Conservation (phyloP, 2,329 filamentous ascomycete genomes). For the Xylariaceae sp. region DNA sequence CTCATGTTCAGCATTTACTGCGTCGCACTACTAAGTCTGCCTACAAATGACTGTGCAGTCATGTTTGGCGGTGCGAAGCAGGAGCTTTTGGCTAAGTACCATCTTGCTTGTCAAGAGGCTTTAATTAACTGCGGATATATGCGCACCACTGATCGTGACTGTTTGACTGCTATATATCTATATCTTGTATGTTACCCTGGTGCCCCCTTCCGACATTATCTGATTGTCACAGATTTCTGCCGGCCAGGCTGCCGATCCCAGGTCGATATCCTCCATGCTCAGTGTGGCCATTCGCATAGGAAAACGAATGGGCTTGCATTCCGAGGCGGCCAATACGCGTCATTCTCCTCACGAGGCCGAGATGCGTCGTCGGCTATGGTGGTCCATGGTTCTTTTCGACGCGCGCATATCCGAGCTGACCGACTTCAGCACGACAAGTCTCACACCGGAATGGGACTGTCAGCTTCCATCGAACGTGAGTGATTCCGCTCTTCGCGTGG, state of each 20-base stretch:
- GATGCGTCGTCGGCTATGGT: slow-evolving; percentile 60
- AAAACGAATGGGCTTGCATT: slow-evolving; percentile 52
- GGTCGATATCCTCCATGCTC: slow-evolving; percentile 49
- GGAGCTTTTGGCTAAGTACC: slow-evolving; percentile 37
- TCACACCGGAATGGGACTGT: slow-evolving; percentile 40
- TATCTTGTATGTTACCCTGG: slow-evolving; percentile 50
- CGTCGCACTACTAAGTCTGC: slow-evolving; percentile 39
- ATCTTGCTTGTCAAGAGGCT: slow-evolving; percentile 49
- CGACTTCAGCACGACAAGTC: slow-evolving; percentile 29
- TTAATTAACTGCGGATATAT: slow-evolving; percentile 49
- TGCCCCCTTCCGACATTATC: slow-evolving; percentile 4
- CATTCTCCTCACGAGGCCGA: slow-evolving; percentile 47
- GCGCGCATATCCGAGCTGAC: slow-evolving; percentile 51
- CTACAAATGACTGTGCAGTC: slow-evolving; percentile 37
- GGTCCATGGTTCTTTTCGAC: slow-evolving; percentile 56
- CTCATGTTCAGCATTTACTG: slow-evolving; percentile 54
- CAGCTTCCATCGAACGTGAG: slow-evolving; percentile 40
- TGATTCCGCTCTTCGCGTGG: slow-evolving; percentile 42
- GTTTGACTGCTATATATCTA: slow-evolving; percentile 53
- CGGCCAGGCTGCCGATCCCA: slow-evolving; percentile 38
- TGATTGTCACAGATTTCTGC: neutral
- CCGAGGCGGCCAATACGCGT: slow-evolving; percentile 35
- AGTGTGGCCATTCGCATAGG: slow-evolving; percentile 55
- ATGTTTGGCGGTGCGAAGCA: slow-evolving; percentile 40
- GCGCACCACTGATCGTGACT: slow-evolving; percentile 46